These are phyloP conservation scores for Xylaria castorea DNA, from an alignment of 495 filamentous ascomycete species.

Conservation along the genomic window DNA sequence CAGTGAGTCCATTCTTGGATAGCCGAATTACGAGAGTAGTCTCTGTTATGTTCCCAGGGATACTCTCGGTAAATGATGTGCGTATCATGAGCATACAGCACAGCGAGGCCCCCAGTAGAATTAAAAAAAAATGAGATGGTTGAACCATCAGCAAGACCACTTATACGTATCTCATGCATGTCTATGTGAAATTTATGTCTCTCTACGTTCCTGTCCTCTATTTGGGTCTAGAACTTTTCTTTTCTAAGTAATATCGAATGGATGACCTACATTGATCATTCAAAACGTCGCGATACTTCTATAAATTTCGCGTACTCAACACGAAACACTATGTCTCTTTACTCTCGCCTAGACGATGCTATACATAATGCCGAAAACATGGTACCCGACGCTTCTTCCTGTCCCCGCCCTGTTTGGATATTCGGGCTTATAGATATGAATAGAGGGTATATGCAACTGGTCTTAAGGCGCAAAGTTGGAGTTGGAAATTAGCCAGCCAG, in stretches of 20 bases:
- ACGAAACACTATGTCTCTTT: not conserved
- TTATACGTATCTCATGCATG: not conserved
- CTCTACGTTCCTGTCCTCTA: not conserved
- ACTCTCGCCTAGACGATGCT: not conserved
- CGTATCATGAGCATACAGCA: not conserved
- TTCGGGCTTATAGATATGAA: not conserved
- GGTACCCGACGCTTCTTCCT: not conserved
- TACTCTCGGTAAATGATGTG: not conserved
- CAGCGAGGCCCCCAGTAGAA: not conserved
- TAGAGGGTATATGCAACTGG: not conserved
- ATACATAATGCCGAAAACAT: constrained; percentile 3
- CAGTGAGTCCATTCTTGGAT: not conserved
- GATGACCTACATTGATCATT: not conserved
- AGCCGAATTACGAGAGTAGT: not conserved
- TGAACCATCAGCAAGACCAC: not conserved
- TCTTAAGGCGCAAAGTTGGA: not conserved
- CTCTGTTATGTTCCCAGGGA: not conserved
- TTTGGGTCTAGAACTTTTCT: not conserved
- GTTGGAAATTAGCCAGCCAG: not conserved
- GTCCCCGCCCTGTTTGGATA: not conserved
- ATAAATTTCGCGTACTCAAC: not conserved
- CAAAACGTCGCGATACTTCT: not conserved
- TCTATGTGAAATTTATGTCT: not conserved
- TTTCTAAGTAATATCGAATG: not conserved
- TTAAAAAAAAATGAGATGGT: not conserved